A percentile compares a stretch with the other conserved stretches of the same genome.
These are phyloP conservation scores for Syzygium oleosum DNA, from an alignment of 345 rosid genomes.

Conservation along the genomic window DNA sequence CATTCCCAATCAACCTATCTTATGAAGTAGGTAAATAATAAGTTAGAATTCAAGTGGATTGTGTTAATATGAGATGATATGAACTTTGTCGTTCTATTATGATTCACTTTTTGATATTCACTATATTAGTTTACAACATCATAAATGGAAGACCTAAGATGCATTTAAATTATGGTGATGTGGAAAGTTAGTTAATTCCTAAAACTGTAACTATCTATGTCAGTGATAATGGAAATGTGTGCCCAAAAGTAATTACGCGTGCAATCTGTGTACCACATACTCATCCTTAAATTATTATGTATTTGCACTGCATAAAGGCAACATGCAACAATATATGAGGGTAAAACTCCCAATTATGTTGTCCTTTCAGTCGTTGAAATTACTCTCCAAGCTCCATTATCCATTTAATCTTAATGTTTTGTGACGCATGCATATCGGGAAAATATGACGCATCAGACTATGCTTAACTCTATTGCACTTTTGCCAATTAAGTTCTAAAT, in stretches of 20 bases:
- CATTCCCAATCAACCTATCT: background rate
- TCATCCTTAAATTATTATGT: background rate
- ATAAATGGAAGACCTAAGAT: background rate
- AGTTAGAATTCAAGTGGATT: background rate
- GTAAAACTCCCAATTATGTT: no score
- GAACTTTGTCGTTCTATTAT: background rate
- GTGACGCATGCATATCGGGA: background rate
- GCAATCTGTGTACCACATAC: no score
- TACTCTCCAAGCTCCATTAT: no score
- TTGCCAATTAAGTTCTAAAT: no score
- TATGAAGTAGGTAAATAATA: background rate
- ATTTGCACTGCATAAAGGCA: background rate
- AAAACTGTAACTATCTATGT: no score
- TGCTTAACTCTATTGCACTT: no score
- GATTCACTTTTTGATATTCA: background rate
- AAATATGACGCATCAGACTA: no score
- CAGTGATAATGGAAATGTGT: no score
- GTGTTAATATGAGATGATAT: background rate
- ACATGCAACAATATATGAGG: no score
- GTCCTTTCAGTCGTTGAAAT: no score
- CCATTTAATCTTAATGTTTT: no score
- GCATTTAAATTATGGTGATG: background rate
- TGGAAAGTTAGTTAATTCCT: background rate
- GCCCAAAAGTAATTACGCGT: no score
- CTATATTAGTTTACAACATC: background rate